Evolutionary conservation across 768 basidiomycete genomes (phyloP), one percentile per base, ranked within the genome.

Genomic region (Melanogaster broomeanus): DNA sequence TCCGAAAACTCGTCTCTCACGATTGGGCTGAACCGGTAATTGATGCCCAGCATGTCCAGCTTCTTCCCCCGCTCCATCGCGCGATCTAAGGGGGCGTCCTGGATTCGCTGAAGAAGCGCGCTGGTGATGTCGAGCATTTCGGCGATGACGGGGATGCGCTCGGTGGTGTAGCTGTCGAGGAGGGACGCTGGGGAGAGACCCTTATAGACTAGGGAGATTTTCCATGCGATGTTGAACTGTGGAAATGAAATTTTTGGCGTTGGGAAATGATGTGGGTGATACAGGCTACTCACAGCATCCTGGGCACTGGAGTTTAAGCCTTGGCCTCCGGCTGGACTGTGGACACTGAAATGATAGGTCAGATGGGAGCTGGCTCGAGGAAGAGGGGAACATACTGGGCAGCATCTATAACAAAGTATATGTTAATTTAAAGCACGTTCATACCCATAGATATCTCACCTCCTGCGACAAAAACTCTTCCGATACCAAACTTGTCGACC

Each of bases 401-500:
- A 21, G 77, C 73, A 56, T 82, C 80, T 82, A 48, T 2, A 5
- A 1, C 15, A 42, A 22, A n/a, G 15, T 16, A 4, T 15, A 31
- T n/a, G 46, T 48, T 2, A 43, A 21, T 34, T 6, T 21, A 6
- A 12, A 10, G 13, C 3, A 31, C 18, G 35, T 28, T 25, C 2
- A 19, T 22, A 10, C 9, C 15, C 12, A 34, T 6, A 21, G 42
- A 18, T 9, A 13, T 8, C 41, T 44, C 28, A 60, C 80, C 81
- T 58, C 80, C 81, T 24, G 64, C 73, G 15, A 81, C 43, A 52
- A 80, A 81, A 11, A 74, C 75, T n/a, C 77, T 67, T 2, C 77
- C 77, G 5, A 57, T 50, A 16, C 65, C 57, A 55, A 80, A 75
- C 19, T 60, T 69, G 38, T 79, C 57, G 0, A 72, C 74, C 76